Percentiles rank a stretch among this genome's conserved stretches.
phyloP scores from a whole-genome alignment of 1,284 basidiomycete species.

The Ustilago trichophora region DNA sequence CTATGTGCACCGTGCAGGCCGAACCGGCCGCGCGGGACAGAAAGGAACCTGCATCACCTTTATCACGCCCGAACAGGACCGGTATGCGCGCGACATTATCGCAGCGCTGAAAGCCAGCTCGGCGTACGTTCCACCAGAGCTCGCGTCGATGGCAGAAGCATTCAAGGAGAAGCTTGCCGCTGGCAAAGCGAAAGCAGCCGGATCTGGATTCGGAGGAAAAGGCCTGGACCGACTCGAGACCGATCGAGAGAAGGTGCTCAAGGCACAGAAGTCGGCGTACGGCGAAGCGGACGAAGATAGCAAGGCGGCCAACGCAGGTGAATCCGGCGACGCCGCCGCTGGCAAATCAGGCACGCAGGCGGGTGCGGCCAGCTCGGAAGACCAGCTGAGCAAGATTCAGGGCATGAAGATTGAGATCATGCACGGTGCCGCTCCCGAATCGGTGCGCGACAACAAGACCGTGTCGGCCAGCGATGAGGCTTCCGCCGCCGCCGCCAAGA shows the following conservation, averaged over 20 bases:
- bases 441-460: slow-evolving; percentile 58
- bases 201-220: slow-evolving; percentile 96
- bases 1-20: slow-evolving; percentile 97
- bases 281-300: slow-evolving; percentile 55
- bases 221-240: slow-evolving; percentile 94
- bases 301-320: slow-evolving; percentile 26
- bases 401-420: slow-evolving; percentile 62
- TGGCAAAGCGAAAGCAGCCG: slow-evolving; percentile 83
- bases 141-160: slow-evolving; percentile 48
- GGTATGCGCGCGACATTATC: slow-evolving; percentile 95
- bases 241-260: slow-evolving; percentile 77
- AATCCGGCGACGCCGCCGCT: slow-evolving; percentile 22
- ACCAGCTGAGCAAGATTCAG: slow-evolving; percentile 48
- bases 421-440: slow-evolving; percentile 62
- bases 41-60: slow-evolving; percentile 98
- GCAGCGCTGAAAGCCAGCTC: slow-evolving; percentile 93
- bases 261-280: slow-evolving; percentile 59
- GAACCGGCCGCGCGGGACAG: slow-evolving; percentile 96
- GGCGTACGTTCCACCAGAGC: slow-evolving; percentile 79
- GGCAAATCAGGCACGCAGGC: slow-evolving; percentile 10
- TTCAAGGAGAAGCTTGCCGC: slow-evolving; percentile 61
- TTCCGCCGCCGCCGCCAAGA: slow-evolving; percentile 23
- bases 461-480: slow-evolving; percentile 28
- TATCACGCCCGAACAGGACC: slow-evolving; percentile 95
- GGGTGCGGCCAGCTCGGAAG: slow-evolving; percentile 31